These are phyloP conservation scores for Vigna mungo DNA, from an alignment of 306 rosid species.

Conservation along the genomic window DNA sequence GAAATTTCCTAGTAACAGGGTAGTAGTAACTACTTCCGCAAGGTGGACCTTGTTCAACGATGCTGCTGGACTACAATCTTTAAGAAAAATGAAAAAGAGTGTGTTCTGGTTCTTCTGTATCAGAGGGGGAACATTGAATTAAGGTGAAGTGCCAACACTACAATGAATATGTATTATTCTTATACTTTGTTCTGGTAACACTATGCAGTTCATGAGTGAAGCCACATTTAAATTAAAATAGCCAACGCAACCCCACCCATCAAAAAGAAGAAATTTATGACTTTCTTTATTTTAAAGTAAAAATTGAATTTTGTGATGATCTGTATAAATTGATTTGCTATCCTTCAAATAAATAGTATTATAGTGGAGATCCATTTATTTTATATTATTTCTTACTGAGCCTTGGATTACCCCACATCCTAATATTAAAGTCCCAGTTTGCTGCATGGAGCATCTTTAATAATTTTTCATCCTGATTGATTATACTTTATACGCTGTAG, in stretches of 20 bases:
- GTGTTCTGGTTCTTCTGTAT: constrained; percentile 66
- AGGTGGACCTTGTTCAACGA: constrained; percentile 64
- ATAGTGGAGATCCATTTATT: constrained; percentile 24
- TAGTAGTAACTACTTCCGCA: constrained; percentile 55
- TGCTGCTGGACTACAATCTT: constrained; percentile 82
- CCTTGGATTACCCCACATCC: constrained; percentile 15
- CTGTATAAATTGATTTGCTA: constrained; percentile 8
- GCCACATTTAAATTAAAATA: constrained; percentile 9
- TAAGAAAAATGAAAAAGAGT: constrained; percentile 68
- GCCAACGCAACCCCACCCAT: background rate
- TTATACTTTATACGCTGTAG: background rate
- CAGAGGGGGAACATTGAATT: constrained; percentile 80
- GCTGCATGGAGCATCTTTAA: background rate
- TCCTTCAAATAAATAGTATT: constrained; percentile 28
- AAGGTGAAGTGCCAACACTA: constrained; percentile 63
- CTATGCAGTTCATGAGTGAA: constrained; percentile 1
- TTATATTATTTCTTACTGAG: constrained; percentile 33
- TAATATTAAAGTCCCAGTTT: background rate
- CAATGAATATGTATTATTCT: constrained; percentile 27
- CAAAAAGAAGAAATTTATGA: constrained; percentile 1
- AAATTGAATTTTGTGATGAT: constrained; percentile 21
- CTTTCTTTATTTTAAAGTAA: background rate
- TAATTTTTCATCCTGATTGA: constrained; percentile 17
- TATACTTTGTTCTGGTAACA: constrained; percentile 27
- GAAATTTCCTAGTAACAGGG: constrained; percentile 59